phyloP scores from a whole-genome alignment of 306 rosid genomes.

The Castanopsis chinensis region DNA sequence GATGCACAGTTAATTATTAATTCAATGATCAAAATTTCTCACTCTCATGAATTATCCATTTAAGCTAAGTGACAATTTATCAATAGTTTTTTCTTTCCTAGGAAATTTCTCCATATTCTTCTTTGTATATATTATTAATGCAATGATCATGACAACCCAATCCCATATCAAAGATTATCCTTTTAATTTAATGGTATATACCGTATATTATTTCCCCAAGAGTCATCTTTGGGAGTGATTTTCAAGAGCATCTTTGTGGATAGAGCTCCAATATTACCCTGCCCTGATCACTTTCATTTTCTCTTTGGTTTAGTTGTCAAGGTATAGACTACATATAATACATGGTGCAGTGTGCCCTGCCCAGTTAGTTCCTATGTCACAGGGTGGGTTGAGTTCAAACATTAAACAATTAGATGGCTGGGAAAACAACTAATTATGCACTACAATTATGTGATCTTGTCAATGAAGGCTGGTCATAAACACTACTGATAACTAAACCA shows the following conservation, averaged over 20 bases:
- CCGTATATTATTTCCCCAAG: neutral
- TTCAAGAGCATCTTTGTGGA: neutral
- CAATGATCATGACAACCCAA: neutral
- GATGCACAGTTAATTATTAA: too few relatives aligned
- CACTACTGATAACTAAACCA: too few relatives aligned
- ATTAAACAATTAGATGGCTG: too few relatives aligned
- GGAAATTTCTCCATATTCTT: neutral
- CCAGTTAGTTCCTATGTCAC: too few relatives aligned
- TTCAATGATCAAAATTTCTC: too few relatives aligned
- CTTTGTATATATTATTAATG: neutral
- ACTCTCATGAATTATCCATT: too few relatives aligned
- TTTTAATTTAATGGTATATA: neutral
- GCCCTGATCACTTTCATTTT: neutral
- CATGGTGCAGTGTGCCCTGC: too few relatives aligned
- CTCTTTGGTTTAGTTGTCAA: neutral
- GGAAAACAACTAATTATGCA: too few relatives aligned
- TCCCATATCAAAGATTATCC: neutral
- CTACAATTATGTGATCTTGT: too few relatives aligned
- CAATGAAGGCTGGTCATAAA: too few relatives aligned
- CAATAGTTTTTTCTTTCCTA: neutral
- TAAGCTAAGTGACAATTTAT: neutral
- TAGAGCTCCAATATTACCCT: neutral
- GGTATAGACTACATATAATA: neutral
- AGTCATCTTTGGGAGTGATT: neutral
- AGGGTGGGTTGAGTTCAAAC: too few relatives aligned